phyloP scores from a whole-genome alignment of 2,329 filamentous ascomycete species.

The Pochonia chlamydosporia region DNA sequence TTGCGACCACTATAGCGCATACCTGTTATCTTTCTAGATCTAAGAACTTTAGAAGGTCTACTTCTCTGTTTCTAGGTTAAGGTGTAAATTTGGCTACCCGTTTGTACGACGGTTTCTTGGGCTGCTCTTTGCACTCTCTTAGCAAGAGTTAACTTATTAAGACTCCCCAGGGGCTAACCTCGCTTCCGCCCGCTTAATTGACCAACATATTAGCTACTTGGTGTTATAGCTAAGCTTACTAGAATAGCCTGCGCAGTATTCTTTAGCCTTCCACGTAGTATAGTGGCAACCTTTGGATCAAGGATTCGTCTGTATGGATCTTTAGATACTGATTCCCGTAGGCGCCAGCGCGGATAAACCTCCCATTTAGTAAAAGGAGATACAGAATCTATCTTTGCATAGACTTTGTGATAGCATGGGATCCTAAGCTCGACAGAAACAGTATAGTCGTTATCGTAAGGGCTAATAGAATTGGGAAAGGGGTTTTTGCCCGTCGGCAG shows the following conservation, averaged over 20 bases:
- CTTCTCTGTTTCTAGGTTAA: background rate
- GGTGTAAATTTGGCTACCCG: background rate
- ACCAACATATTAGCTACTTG: background rate
- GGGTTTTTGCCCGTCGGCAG: background rate
- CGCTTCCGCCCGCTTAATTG: background rate
- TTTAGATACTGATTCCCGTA: conserved; percentile 1
- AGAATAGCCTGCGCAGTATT: background rate
- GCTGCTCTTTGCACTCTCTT: background rate
- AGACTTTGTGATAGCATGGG: conserved; percentile 6
- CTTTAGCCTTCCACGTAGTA: background rate
- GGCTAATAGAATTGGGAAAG: background rate
- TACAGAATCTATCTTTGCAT: conserved; percentile 3
- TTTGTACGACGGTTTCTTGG: background rate
- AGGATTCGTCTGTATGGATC: conserved; percentile 6
- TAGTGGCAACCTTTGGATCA: conserved; percentile 3
- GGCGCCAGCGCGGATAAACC: background rate
- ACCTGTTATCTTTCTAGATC: background rate
- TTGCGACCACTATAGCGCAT: background rate
- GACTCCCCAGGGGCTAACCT: background rate
- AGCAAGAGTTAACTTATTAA: background rate
- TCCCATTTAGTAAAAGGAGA: background rate
- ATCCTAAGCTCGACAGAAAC: conserved; percentile 5
- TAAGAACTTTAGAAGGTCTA: background rate
- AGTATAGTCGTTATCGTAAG: conserved; percentile 2
- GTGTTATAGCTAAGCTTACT: background rate